Conservation (phyloP, 2,329 filamentous ascomycete genomes). For the Pezicula radicicola region DNA sequence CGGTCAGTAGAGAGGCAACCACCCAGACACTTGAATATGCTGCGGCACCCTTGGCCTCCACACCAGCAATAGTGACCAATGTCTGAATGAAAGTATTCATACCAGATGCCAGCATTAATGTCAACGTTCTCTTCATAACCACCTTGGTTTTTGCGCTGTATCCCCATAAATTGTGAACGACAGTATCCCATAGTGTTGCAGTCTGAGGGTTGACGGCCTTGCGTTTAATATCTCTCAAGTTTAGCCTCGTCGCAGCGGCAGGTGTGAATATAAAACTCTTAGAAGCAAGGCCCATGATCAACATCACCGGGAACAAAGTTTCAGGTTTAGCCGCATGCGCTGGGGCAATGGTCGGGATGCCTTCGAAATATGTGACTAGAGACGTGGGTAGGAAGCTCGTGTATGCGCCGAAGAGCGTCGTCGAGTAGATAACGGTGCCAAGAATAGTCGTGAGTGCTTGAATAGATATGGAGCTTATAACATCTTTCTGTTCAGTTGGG, state of each 20-base stretch:
- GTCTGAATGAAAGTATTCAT: slow-evolving; percentile 62
- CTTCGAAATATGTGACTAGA: slow-evolving; percentile 74
- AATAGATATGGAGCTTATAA: slow-evolving; percentile 61
- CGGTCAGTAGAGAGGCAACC: slow-evolving; percentile 58
- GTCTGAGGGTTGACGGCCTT: slow-evolving; percentile 59
- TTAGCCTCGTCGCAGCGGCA: slow-evolving; percentile 46
- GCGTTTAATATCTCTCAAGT: slow-evolving; percentile 49
- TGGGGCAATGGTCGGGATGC: slow-evolving; percentile 64
- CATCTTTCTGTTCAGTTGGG: slow-evolving; percentile 52
- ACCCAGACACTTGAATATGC: slow-evolving; percentile 76
- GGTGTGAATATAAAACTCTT: slow-evolving; percentile 77
- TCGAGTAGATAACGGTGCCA: slow-evolving; percentile 69
- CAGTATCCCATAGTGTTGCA: slow-evolving; percentile 65
- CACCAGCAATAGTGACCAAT: slow-evolving; percentile 63
- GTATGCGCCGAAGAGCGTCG: slow-evolving; percentile 68
- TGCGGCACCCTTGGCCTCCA: slow-evolving; percentile 66
- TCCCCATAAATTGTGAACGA: slow-evolving; percentile 72
- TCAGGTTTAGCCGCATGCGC: slow-evolving; percentile 63
- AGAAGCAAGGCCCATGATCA: slow-evolving; percentile 64
- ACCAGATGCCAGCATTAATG: slow-evolving; percentile 55
- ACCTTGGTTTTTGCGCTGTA: slow-evolving; percentile 61
- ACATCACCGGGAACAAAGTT: slow-evolving; percentile 54
- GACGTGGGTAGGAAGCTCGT: slow-evolving; percentile 67
- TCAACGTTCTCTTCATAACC: slow-evolving; percentile 60
- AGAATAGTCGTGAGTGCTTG: slow-evolving; percentile 64